Evolutionary conservation across 352 stramenopile species (phyloP), one percentile per base, ranked within the genome.

Genomic region (Globisporangium irregulare): DNA sequence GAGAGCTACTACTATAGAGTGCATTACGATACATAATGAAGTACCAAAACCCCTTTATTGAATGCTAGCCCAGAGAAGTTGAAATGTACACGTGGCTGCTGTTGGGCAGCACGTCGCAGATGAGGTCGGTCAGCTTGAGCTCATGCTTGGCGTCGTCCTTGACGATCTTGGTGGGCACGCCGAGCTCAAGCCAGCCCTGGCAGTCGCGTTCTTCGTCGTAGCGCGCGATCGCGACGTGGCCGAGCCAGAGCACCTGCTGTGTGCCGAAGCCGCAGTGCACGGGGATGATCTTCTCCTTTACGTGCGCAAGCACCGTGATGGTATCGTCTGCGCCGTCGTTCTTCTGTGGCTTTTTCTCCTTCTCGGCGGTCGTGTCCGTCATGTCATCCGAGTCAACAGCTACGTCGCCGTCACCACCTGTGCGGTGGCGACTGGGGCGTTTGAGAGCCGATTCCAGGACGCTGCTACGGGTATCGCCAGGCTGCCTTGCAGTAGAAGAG

Each of bases 231-330:
- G 77, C 84, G 32, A 93, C 84, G 57, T 91, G 72, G 29, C 80
- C 86, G 20, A 93, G 69, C 86, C 86, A 93, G 29, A 82, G 41
- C 22, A 93, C 77, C 59, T 89, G 81, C 67, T 93, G 86, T 32
- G 82, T 92, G 41, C 83, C 84, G 22, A 89, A 90, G 50, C 86
- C 84, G 57, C 83, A 92, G 72, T 80, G 76, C 25, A 92, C 73
- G 1, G 81, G 75, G 62, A 93, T 88, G 67, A 90, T 81, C 71
- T 90, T 90, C 68, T 93, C 84, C 5, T 72, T 69, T 24, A 92
- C 74, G 65, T 91, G 82, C n/a, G 77, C 81, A 66, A 91, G 64
- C 24, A 91, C 65, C 2, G 76, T 80, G 62, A 90, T 88, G 36
- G 82, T 81, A 55, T 88, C 82, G 7, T 79, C 70, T 24, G 74